Evolutionary conservation across 2,329 filamentous ascomycete species (phyloP).

Genomic region (Cryphonectria carpinicola): DNA sequence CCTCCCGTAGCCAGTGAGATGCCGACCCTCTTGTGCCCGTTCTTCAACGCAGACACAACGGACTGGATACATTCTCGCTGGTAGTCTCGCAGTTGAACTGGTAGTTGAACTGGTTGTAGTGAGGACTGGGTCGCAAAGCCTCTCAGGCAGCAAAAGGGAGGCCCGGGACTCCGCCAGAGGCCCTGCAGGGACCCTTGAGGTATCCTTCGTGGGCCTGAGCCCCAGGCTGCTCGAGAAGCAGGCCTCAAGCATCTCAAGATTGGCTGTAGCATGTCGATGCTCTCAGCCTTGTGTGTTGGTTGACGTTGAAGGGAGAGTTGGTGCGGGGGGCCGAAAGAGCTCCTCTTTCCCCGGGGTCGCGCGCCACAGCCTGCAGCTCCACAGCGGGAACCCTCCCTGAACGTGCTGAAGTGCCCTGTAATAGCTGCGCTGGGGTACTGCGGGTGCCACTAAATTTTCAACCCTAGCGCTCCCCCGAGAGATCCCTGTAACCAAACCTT

Average conservation of each 20-base stretch:
- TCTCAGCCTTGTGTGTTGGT: conserved; percentile 23
- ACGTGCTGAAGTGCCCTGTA: neutral
- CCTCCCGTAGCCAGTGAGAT: conserved; percentile 86
- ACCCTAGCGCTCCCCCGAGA: neutral
- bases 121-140: conserved; percentile 23
- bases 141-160: neutral
- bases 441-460: conserved; percentile 12
- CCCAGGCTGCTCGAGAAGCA: neutral
- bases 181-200: neutral
- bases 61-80: conserved; percentile 91
- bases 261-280: conserved; percentile 24
- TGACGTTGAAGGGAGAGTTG: conserved; percentile 12
- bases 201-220: conserved; percentile 7
- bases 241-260: conserved; percentile 15
- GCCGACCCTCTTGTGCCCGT: conserved; percentile 78
- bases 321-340: conserved; percentile 20
- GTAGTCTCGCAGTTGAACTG: conserved; percentile 68
- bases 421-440: neutral
- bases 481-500: neutral
- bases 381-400: neutral
- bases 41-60: conserved; percentile 68
- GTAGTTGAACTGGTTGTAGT: conserved; percentile 46
- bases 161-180: neutral
- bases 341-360: neutral
- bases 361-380: conserved; percentile 1